A percentile compares a stretch with the other conserved stretches of the same genome.
Evolutionary conservation across 148 eudicot species (phyloP).

Genomic region (Rhododendron mucronatum): DNA sequence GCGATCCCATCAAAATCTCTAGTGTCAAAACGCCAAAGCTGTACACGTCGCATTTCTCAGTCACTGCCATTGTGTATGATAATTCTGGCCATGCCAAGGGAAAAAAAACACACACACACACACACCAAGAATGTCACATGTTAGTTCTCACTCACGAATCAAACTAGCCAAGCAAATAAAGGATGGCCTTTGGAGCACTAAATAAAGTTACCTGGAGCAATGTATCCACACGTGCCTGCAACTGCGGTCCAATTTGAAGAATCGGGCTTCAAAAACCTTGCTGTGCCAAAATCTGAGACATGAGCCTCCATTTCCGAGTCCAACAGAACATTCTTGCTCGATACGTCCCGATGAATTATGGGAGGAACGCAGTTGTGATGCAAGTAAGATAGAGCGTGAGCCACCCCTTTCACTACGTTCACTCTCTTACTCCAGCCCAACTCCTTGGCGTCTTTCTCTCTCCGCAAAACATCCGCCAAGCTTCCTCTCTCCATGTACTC

Average conservation of each 20-base stretch:
- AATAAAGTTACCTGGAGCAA: slow-evolving; percentile 9
- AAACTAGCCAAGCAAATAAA: background rate
- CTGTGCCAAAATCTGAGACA: slow-evolving; percentile 9
- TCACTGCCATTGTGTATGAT: background rate
- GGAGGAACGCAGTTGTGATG: slow-evolving; percentile 5
- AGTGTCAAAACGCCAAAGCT: background rate
- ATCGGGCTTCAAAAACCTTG: slow-evolving; percentile 4
- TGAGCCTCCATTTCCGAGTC: slow-evolving; percentile 4
- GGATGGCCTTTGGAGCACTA: background rate
- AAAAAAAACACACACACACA: background rate
- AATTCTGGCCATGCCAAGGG: background rate
- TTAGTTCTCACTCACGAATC: background rate
- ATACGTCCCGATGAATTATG: slow-evolving; percentile 4
- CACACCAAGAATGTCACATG: background rate
- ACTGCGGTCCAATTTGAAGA: slow-evolving; percentile 6
- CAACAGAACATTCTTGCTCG: slow-evolving; percentile 10
- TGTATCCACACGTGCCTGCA: slow-evolving; percentile 7
- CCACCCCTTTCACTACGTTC: background rate
- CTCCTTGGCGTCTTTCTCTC: slow-evolving; percentile 6
- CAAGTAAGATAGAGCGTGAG: slow-evolving; percentile 4
- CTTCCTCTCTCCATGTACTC: slow-evolving; percentile 10
- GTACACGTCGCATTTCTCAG: background rate
- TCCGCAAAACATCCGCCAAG: background rate
- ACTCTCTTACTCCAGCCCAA: slow-evolving; percentile 13
- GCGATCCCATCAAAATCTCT: background rate